phyloP scores from a whole-genome alignment of 352 stramenopile species.

The Globisporangium cederbergense region DNA sequence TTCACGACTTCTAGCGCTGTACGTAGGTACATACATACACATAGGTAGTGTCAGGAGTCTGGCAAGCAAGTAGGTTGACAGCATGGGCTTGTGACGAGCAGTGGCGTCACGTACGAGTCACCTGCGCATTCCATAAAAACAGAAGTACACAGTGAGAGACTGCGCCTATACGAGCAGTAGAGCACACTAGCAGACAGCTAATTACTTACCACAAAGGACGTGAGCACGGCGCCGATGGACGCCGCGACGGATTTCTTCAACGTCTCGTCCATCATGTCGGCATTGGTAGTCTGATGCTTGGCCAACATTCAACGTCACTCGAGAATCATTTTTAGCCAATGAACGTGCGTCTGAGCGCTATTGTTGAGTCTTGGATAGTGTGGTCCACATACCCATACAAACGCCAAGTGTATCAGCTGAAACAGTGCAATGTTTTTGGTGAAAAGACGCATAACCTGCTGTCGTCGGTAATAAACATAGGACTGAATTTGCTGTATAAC shows the following conservation, averaged over 20 bases:
- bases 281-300: background rate
- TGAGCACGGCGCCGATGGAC: conserved; percentile 65
- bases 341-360: background rate
- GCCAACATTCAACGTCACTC: background rate
- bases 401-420: too few relatives aligned
- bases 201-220: conserved; percentile 55
- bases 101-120: conserved; percentile 50
- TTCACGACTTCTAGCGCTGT: conserved; percentile 84
- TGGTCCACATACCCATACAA: too few relatives aligned
- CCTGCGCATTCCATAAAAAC: conserved; percentile 23
- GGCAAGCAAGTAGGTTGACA: background rate
- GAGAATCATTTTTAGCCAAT: background rate
- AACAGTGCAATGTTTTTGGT: too few relatives aligned
- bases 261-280: conserved; percentile 50
- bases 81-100: background rate
- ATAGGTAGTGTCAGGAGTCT: background rate
- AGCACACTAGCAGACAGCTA: background rate
- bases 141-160: background rate
- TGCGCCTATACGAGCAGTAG: background rate
- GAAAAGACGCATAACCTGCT: too few relatives aligned
- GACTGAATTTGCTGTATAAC: too few relatives aligned
- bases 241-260: conserved; percentile 62
- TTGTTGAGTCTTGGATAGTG: background rate
- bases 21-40: conserved; percentile 2
- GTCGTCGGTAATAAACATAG: too few relatives aligned